Percentiles rank a stretch among this genome's conserved stretches.
These are phyloP conservation scores for Barnettozyma populi DNA, from an alignment of 805 yeast species.

Conservation along the genomic window DNA sequence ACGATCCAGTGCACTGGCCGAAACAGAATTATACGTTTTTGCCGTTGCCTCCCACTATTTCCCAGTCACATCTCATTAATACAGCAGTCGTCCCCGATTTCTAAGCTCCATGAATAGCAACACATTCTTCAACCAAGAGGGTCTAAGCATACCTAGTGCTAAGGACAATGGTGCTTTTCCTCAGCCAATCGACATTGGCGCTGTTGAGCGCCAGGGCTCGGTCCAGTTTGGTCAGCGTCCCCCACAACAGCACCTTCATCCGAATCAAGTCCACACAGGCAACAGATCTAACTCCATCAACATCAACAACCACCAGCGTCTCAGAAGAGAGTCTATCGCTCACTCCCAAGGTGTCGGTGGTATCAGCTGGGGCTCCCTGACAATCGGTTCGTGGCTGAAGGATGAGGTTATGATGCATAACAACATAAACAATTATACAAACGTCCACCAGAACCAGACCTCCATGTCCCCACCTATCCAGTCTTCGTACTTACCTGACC, in stretches of 20 bases:
- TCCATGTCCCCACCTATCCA: conserved; percentile 54
- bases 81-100: background rate
- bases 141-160: background rate
- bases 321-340: conserved; percentile 86
- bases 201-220: conserved; percentile 30
- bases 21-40: background rate
- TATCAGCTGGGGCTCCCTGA: conserved; percentile 92
- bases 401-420: conserved; percentile 76
- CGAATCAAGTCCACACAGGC: conserved; percentile 1
- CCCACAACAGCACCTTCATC: conserved; percentile 15
- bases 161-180: conserved; percentile 9
- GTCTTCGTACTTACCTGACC: conserved; percentile 80
- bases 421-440: conserved; percentile 15
- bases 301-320: conserved; percentile 33
- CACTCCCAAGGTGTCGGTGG: conserved; percentile 99
- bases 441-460: conserved; percentile 10
- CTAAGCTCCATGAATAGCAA: conserved; percentile 1
- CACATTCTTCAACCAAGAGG: conserved; percentile 2
- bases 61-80: background rate
- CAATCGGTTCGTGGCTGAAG: conserved; percentile 92
- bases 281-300: conserved; percentile 20
- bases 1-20: background rate
- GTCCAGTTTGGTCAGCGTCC: conserved; percentile 8
- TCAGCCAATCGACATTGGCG: conserved; percentile 35
- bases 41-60: background rate